A percentile compares a stretch with the other conserved stretches of the same genome.
These are phyloP conservation scores for Golubevia pallescens DNA, from an alignment of 1,284 basidiomycete genomes.

Conservation along the genomic window DNA sequence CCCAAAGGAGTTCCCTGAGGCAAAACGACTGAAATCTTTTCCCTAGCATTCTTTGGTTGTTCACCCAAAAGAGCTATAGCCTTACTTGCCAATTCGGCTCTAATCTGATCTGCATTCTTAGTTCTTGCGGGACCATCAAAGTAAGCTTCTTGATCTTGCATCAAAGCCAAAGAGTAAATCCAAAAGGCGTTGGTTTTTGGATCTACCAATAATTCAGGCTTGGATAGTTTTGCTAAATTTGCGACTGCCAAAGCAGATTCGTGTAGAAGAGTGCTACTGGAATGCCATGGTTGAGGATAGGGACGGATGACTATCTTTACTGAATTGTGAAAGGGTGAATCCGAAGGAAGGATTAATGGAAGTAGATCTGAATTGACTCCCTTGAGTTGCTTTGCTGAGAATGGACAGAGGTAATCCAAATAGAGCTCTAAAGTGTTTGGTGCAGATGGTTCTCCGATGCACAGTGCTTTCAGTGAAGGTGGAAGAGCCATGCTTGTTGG, in stretches of 20 bases:
- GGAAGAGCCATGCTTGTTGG: conserved; percentile 49
- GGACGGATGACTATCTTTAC: conserved; percentile 55
- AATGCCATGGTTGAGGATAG: conserved; percentile 62
- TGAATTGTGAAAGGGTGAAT: conserved; percentile 34
- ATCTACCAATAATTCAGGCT: conserved; percentile 22
- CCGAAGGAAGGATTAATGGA: conserved; percentile 40
- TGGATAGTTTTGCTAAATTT: conserved; percentile 28
- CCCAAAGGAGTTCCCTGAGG: conserved; percentile 40
- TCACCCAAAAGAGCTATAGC: conserved; percentile 46
- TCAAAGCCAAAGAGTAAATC: conserved; percentile 49
- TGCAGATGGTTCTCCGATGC: conserved; percentile 44
- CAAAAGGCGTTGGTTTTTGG: conserved; percentile 55
- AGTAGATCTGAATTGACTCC: conserved; percentile 46
- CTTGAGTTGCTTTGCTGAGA: conserved; percentile 53
- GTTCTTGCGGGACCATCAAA: conserved; percentile 46
- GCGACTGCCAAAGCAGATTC: conserved; percentile 55
- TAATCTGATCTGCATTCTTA: conserved; percentile 47
- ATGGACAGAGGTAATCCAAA: conserved; percentile 34
- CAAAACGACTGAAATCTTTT: conserved; percentile 20
- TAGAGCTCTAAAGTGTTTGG: conserved; percentile 58
- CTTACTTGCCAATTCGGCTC: conserved; percentile 46
- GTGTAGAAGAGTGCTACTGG: conserved; percentile 38
- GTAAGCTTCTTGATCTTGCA: conserved; percentile 44
- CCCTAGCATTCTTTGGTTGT: conserved; percentile 33
- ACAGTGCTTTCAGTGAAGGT: conserved; percentile 43